These are phyloP conservation scores for Kuraishia ogatae DNA, from an alignment of 805 yeast genomes.

Conservation along the genomic window DNA sequence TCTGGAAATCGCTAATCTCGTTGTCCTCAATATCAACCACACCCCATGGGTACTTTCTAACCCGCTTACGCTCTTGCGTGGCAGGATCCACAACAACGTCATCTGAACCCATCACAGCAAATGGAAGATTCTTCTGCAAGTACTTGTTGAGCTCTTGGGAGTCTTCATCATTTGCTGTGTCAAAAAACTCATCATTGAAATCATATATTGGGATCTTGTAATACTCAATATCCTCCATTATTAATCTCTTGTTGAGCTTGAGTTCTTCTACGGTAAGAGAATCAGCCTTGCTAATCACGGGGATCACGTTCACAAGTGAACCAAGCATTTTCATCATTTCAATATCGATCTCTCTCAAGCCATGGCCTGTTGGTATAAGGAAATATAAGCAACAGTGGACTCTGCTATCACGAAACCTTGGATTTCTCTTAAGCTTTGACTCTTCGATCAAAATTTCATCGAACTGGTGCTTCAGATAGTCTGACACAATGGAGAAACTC, in stretches of 20 bases:
- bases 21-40: slow-evolving; percentile 50
- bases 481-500: slow-evolving; percentile 63
- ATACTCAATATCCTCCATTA: slow-evolving; percentile 66
- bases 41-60: slow-evolving; percentile 65
- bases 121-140: slow-evolving; percentile 46
- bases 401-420: slow-evolving; percentile 77
- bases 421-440: slow-evolving; percentile 74
- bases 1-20: slow-evolving; percentile 70
- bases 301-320: slow-evolving; percentile 71
- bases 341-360: slow-evolving; percentile 64
- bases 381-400: slow-evolving; percentile 76
- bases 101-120: slow-evolving; percentile 58
- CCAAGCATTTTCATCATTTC: slow-evolving; percentile 62
- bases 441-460: slow-evolving; percentile 79
- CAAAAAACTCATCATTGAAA: slow-evolving; percentile 54
- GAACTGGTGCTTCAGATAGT: slow-evolving; percentile 72
- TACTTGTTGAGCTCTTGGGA: slow-evolving; percentile 20
- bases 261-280: slow-evolving; percentile 65
- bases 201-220: slow-evolving; percentile 69
- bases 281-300: slow-evolving; percentile 78
- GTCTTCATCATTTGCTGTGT: slow-evolving; percentile 19
- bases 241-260: slow-evolving; percentile 61
- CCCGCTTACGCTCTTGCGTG: slow-evolving; percentile 30
- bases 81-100: slow-evolving; percentile 22
- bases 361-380: slow-evolving; percentile 59